These are phyloP conservation scores for Backusella liffmaniae DNA, from an alignment of 192 early-diverging fungal genomes.

Conservation along the genomic window DNA sequence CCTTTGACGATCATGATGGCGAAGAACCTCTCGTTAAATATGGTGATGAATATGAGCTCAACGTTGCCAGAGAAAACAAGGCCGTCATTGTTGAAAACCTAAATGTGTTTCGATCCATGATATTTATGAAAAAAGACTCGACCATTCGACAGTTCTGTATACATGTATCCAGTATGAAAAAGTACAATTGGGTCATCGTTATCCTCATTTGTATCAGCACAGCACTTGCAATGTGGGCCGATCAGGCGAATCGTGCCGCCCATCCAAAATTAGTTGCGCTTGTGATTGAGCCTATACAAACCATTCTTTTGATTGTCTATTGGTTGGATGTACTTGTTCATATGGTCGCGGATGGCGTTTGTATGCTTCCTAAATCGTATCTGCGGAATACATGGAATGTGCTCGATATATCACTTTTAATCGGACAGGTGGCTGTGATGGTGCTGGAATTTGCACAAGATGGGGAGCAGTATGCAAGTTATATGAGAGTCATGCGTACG, in stretches of 20 bases:
- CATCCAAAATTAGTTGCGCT: not conserved
- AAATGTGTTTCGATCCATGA: slow-evolving; percentile 2
- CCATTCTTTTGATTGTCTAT: slow-evolving; percentile 12
- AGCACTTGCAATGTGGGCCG: slow-evolving; percentile 1
- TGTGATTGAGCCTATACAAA: slow-evolving; percentile 9
- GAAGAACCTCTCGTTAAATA: slow-evolving; percentile 10
- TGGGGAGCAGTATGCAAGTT: not conserved
- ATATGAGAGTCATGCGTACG: slow-evolving; percentile 7
- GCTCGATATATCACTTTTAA: slow-evolving; percentile 11
- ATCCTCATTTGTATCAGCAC: not conserved
- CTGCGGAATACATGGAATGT: slow-evolving; percentile 26
- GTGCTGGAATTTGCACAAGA: not conserved
- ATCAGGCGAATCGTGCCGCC: not conserved
- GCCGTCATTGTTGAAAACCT: slow-evolving; percentile 16
- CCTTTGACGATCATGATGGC: not conserved
- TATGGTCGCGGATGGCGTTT: slow-evolving; percentile 16
- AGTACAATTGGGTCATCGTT: slow-evolving; percentile 19
- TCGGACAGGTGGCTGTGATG: not conserved
- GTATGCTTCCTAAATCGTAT: slow-evolving; percentile 25
- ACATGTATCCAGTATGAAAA: not conserved
- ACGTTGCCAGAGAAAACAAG: slow-evolving; percentile 23
- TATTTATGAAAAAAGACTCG: slow-evolving; percentile 4
- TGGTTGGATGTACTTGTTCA: slow-evolving; percentile 19
- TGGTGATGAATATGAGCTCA: slow-evolving; percentile 26
- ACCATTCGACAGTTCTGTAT: slow-evolving; percentile 1